These are phyloP conservation scores for Venturia nashicola DNA, from an alignment of 2,329 filamentous ascomycete genomes.

Conservation along the genomic window DNA sequence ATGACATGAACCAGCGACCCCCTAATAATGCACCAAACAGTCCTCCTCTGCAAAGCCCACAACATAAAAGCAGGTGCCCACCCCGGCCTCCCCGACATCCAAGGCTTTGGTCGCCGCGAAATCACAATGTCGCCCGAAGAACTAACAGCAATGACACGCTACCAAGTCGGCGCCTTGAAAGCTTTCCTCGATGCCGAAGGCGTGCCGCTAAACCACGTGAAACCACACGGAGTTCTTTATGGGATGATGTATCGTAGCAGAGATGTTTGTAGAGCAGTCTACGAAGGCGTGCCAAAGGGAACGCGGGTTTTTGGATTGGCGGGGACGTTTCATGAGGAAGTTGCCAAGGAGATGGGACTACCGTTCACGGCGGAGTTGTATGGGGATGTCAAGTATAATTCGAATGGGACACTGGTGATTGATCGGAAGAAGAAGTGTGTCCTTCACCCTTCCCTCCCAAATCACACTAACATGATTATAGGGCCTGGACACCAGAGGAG, in stretches of 20 bases:
- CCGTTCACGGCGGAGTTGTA: constrained; percentile 43
- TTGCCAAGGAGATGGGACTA: constrained; percentile 39
- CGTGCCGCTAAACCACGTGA: constrained; percentile 47
- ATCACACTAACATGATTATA: background rate
- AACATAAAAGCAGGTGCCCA: constrained; percentile 48
- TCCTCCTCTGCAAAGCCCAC: constrained; percentile 44
- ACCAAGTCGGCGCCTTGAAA: constrained; percentile 52
- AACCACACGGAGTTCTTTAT: constrained; percentile 42
- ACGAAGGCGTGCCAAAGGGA: constrained; percentile 39
- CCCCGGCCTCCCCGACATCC: constrained; percentile 51
- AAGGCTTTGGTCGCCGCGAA: constrained; percentile 51
- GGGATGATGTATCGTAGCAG: constrained; percentile 41
- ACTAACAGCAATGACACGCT: constrained; percentile 44
- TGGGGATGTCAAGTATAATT: constrained; percentile 44
- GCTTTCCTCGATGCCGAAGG: constrained; percentile 46
- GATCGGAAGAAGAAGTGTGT: constrained; percentile 44
- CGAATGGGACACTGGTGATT: constrained; percentile 39
- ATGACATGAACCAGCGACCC: constrained; percentile 36
- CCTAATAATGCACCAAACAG: constrained; percentile 50
- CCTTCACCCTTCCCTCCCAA: background rate
- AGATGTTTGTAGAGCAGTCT: constrained; percentile 38
- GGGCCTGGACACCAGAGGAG: constrained; percentile 11
- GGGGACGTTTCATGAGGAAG: constrained; percentile 41
- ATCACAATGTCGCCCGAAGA: constrained; percentile 48
- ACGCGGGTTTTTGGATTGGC: constrained; percentile 42